Evolutionary conservation across 495 filamentous ascomycete species (phyloP), one percentile per base, ranked within the genome.

Genomic region (Aspergillus sclerotiicarbonarius): DNA sequence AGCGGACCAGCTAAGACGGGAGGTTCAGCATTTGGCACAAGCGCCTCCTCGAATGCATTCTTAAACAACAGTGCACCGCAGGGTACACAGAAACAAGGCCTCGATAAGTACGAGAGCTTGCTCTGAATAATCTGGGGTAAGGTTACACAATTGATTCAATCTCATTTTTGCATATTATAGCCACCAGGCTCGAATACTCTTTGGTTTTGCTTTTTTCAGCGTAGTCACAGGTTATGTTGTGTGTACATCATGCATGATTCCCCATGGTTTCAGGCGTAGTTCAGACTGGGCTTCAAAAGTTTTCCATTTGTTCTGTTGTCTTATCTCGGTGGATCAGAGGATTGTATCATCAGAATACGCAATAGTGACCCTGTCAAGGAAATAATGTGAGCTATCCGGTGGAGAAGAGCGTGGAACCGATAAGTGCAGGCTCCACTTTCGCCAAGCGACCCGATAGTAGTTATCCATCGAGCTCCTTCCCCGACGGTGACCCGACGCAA

Each of bases 21-120:
- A 53, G 61, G 57, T 45, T 58, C 64, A 9, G 60, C 59, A 25
- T 59, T 69, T 37, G 57, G 53, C 35, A 61, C 56, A 19, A 25
- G 25, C 25, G 25, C 5, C 25, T 25, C 25, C 25, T 60, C 59
- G 31, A 54, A 29, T 18, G 54, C 64, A 25, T 67, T 70, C 51
- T 53, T 53, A 16, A 43, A 52, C 21, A 67, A 62, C 51, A 52
- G 56, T 31, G 62, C 79, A 16, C 51, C 52, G 13, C 60, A 55
- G 47, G 54, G 45, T n/a, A 46, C 44, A 12, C 60, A 54, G 29
- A 71, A 74, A 44, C 76, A 83, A 58, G 89, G 88, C 8, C 73
- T 95, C 66, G 90, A 91, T 69, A 88, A 87, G 64, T 95, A 90
- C 63, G 87, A 90, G 64, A 94, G 90, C 70, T 74, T 95, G 62